Base-by-base conservation (phyloP, 257 asterid species). In the Fraxinus quadrangulata region DNA sequence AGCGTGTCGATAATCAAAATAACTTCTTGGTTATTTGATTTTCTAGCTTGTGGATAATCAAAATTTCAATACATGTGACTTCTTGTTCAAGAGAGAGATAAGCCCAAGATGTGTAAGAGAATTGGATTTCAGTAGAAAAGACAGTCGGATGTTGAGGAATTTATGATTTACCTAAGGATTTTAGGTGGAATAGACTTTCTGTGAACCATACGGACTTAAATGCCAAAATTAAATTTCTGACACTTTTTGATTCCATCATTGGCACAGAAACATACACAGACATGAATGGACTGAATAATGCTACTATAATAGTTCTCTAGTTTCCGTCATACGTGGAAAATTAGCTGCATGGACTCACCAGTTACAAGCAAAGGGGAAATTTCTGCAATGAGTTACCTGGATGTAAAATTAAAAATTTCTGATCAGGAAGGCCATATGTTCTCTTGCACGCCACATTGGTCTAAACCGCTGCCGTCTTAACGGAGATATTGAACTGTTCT, bases 381-480 rank as follows among this genome's bases (percentile, higher is more conserved):
- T 77, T 67, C 59, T 70, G 39, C 23, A 54, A 77, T 5, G 74
- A 19, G 23, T 82, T 83, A 91, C 99, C 98, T 93, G 98, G 78
- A 96, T 93, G 81, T 96, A 93, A 75, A 93, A 93, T 77, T 96
- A 97, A 86, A 96, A 92, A 87, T 96, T 96, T 81, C 98, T 88
- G 75, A 96, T 93, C 86, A 96, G 85, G 88, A 93, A 96, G 81
- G 99, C 99, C 99, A 93, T 96, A 72, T 94, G 98, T 83, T 96
- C 99, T 89, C 98, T 89, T 80, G 92, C 85, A 78, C 89, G 95
- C 99, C 98, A 96, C 98, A 93, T 88, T 65, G 97, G 96, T 81
- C 88, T 90, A 85, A 88, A 90, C 59, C 83, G 89, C 61, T 92
- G 97, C 54, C 92, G 87, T 66, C 89, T 90, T 86, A 87, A 97